These are phyloP conservation scores for Solanum chiquidenum DNA, from an alignment of 257 asterid species.

Conservation along the genomic window DNA sequence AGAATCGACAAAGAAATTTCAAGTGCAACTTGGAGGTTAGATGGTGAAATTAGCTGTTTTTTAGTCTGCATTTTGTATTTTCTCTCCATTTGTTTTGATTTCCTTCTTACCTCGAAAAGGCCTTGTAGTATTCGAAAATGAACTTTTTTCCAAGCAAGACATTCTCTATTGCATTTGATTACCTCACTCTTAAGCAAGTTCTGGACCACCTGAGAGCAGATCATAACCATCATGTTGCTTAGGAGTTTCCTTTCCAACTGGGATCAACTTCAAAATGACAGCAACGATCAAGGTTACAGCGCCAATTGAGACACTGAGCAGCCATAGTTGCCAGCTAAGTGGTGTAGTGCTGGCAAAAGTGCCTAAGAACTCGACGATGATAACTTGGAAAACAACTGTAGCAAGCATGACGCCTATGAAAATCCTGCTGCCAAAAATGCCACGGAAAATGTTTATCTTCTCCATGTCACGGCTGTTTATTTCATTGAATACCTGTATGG, in stretches of 20 bases:
- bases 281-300: constrained; percentile 61
- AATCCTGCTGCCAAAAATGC: constrained; percentile 60
- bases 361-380: constrained; percentile 85
- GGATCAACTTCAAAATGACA: constrained; percentile 73
- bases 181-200: constrained; percentile 12
- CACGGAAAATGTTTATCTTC: constrained; percentile 71
- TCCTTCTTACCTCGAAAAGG: not conserved
- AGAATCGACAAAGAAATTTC: not conserved
- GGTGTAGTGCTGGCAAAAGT: constrained; percentile 92
- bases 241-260: constrained; percentile 23
- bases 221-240: constrained; percentile 70
- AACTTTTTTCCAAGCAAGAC: not conserved
- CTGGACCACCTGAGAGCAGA: constrained; percentile 47
- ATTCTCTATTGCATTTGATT: not conserved
- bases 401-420: constrained; percentile 50
- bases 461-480: constrained; percentile 94
- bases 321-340: constrained; percentile 72
- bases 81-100: not conserved
- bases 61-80: not conserved
- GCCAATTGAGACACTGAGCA: constrained; percentile 49
- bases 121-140: not conserved
- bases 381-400: constrained; percentile 73
- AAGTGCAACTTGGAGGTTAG: not conserved
- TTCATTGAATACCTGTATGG: constrained; percentile 83
- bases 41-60: not conserved